phyloP scores from a whole-genome alignment of 805 yeast species.

The Candida nonsorbophila region DNA sequence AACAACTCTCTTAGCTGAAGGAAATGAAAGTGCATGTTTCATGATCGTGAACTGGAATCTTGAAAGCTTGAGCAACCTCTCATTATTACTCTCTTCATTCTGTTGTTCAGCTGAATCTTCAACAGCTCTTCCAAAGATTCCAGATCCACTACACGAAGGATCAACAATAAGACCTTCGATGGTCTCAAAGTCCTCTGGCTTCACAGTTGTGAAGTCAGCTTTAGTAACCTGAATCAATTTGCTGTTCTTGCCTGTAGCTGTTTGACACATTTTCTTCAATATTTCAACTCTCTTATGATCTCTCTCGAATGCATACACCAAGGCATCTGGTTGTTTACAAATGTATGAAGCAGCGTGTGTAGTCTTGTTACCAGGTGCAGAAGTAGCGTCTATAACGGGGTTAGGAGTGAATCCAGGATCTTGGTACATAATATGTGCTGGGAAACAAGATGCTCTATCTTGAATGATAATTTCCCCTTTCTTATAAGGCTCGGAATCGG shows the following conservation, averaged over 20 bases:
- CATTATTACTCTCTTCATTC: conserved; percentile 47
- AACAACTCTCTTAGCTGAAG: conserved; percentile 69
- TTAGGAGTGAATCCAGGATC: conserved; percentile 50
- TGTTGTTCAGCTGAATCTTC: conserved; percentile 41
- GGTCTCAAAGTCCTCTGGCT: conserved; percentile 53
- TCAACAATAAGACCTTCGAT: conserved; percentile 85
- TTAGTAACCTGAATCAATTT: conserved; percentile 44
- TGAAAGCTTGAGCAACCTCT: conserved; percentile 67
- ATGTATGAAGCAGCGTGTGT: conserved; percentile 80
- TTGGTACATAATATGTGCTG: conserved; percentile 68
- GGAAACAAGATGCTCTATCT: conserved; percentile 96
- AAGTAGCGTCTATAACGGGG: conserved; percentile 83
- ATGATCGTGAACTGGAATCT: conserved; percentile 86
- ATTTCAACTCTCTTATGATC: conserved; percentile 68
- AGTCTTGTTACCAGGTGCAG: conserved; percentile 98
- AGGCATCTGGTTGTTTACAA: conserved; percentile 13
- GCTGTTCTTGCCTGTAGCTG: conserved; percentile 44
- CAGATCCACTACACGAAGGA: conserved; percentile 97
- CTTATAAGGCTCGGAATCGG: conserved; percentile 62
- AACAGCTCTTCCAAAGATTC: conserved; percentile 85
- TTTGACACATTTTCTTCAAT: conserved; percentile 69
- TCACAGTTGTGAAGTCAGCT: conserved; percentile 61
- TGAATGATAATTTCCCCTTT: conserved; percentile 83
- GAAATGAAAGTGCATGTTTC: conserved; percentile 82
- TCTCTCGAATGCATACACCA: conserved; percentile 82